phyloP scores from a whole-genome alignment of 176 grass and related monocot genomes.

The Oryza punctata region DNA sequence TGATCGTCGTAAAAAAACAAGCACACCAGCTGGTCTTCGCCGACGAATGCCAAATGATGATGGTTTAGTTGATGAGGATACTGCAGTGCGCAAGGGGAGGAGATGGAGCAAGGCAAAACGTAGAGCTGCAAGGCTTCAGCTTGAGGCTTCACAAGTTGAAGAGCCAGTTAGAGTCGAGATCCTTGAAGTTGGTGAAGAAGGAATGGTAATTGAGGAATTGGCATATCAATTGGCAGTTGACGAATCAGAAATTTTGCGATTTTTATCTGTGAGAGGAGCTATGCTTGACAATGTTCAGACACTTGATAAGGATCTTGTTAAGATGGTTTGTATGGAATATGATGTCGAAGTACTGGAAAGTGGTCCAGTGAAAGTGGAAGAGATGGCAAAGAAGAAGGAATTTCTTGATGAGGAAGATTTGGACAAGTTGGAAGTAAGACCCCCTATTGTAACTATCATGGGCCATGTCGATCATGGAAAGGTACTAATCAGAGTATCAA shows the following conservation, averaged over 20 bases:
- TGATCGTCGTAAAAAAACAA: slow-evolving; percentile 61
- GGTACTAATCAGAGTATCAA: slow-evolving; percentile 44
- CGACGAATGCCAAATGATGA: slow-evolving; percentile 46
- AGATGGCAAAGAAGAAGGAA: slow-evolving; percentile 96
- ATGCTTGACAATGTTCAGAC: slow-evolving; percentile 61
- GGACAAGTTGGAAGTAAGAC: slow-evolving; percentile 75
- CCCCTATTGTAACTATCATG: slow-evolving; percentile 98
- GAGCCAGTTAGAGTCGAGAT: slow-evolving; percentile 93
- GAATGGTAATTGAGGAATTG: slow-evolving; percentile 80
- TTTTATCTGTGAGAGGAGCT: slow-evolving; percentile 63
- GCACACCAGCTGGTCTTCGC: slow-evolving; percentile 40
- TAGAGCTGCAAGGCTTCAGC: slow-evolving; percentile 67
- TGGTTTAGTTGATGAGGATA: slow-evolving; percentile 53
- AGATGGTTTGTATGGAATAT: slow-evolving; percentile 96
- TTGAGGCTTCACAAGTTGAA: slow-evolving; percentile 70
- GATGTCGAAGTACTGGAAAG: slow-evolving; percentile 90
- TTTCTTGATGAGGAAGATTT: slow-evolving; percentile 92
- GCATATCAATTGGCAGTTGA: slow-evolving; percentile 75
- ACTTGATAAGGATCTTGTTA: slow-evolving; percentile 90
- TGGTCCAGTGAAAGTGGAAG: slow-evolving; percentile 69
- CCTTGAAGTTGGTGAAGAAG: slow-evolving; percentile 91
- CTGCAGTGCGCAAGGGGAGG: slow-evolving; percentile 74
- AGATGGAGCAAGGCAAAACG: slow-evolving; percentile 84
- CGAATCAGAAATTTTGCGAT: slow-evolving; percentile 71
- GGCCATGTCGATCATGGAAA: slow-evolving; percentile 99